A percentile compares a stretch with the other conserved stretches of the same genome.
These are phyloP conservation scores for Achlya hypogyna DNA, from an alignment of 352 stramenopile genomes.

Conservation along the genomic window DNA sequence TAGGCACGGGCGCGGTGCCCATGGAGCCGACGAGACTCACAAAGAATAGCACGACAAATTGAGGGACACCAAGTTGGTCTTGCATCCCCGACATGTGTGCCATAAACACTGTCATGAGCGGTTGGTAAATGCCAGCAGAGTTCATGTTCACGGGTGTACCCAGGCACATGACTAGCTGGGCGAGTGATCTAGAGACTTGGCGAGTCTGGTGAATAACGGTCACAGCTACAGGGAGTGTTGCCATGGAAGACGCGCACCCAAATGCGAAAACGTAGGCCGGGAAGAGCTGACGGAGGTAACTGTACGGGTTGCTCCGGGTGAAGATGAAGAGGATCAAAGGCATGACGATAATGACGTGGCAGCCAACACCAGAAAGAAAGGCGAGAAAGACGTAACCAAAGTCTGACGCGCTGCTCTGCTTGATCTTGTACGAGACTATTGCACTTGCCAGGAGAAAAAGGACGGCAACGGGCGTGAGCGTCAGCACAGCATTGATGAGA, in stretches of 20 bases:
- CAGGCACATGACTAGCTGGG: slow-evolving; percentile 18
- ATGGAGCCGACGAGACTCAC: slow-evolving; percentile 28
- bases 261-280: slow-evolving; percentile 41
- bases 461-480: slow-evolving; percentile 55
- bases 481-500: slow-evolving; percentile 58
- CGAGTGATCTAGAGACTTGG: slow-evolving; percentile 25
- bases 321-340: slow-evolving; percentile 23
- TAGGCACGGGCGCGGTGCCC: slow-evolving; percentile 26
- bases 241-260: slow-evolving; percentile 28
- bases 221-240: slow-evolving; percentile 28
- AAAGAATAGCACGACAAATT: slow-evolving; percentile 29
- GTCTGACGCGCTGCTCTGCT: slow-evolving; percentile 30
- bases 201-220: slow-evolving; percentile 31
- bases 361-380: slow-evolving; percentile 17
- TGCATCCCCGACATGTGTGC: slow-evolving; percentile 26
- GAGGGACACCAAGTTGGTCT: slow-evolving; percentile 31
- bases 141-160: slow-evolving; percentile 32
- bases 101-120: slow-evolving; percentile 36
- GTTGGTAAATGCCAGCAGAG: slow-evolving; percentile 26
- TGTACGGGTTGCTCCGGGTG: slow-evolving; percentile 26
- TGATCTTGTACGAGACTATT: slow-evolving; percentile 24
- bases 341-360: slow-evolving; percentile 35
- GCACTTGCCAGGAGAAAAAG: slow-evolving; percentile 65
- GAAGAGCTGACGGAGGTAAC: slow-evolving; percentile 36
- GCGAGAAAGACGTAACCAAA: slow-evolving; percentile 35